A percentile compares a stretch with the other conserved stretches of the same genome.
phyloP scores from a whole-genome alignment of 257 asterid genomes.

The Scutellaria minor region DNA sequence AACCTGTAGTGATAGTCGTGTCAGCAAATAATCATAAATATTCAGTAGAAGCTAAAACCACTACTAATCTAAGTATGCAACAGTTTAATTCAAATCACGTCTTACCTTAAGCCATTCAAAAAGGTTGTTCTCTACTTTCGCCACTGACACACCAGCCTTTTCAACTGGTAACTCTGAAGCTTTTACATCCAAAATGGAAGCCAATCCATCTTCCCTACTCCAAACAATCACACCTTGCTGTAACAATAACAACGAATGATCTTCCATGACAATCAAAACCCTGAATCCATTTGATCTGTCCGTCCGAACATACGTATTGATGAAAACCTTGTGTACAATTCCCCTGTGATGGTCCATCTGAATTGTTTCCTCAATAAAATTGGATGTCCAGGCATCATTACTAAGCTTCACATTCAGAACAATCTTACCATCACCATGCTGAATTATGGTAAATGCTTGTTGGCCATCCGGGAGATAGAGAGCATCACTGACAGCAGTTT shows the following conservation, averaged over 20 bases:
- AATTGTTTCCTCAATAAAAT: constrained; percentile 68
- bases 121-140: constrained; percentile 92
- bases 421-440: constrained; percentile 62
- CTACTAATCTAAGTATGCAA: constrained; percentile 9
- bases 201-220: constrained; percentile 96
- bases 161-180: constrained; percentile 88
- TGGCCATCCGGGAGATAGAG: constrained; percentile 65
- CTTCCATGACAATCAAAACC: constrained; percentile 96
- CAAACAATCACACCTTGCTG: constrained; percentile 96
- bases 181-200: constrained; percentile 86
- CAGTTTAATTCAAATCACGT: constrained; percentile 15
- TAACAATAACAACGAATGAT: constrained; percentile 77
- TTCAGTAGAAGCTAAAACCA: constrained; percentile 24
- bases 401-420: constrained; percentile 68
- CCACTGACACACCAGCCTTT: constrained; percentile 91
- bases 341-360: constrained; percentile 80
- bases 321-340: constrained; percentile 72
- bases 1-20: not conserved
- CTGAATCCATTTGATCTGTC: constrained; percentile 95
- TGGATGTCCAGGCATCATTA: constrained; percentile 68
- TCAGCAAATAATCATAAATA: constrained; percentile 22
- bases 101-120: constrained; percentile 96
- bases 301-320: constrained; percentile 78
- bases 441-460: constrained; percentile 74
- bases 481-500: constrained; percentile 74